phyloP scores from a whole-genome alignment of 192 early-diverging fungal genomes.

The Gryganskiella cystojenkinii region DNA sequence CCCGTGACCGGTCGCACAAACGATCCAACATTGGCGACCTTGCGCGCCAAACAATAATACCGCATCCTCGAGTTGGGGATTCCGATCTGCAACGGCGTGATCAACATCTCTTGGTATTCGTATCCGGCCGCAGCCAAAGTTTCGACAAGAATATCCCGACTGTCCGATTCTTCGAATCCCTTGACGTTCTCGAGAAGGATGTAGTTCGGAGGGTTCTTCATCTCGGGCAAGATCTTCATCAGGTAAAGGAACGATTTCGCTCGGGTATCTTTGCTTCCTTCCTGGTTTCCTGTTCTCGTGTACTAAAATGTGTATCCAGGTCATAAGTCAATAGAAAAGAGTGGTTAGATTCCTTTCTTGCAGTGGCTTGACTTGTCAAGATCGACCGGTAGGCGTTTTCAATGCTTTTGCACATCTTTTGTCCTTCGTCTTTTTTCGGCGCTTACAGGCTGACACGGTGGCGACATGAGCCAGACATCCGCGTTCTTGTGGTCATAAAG shows the following conservation, averaged over 20 bases:
- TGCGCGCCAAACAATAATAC: constrained; percentile 75
- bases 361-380: no score
- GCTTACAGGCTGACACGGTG: constrained; percentile 79
- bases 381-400: neutral
- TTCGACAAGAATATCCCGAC: constrained; percentile 17
- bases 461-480: constrained; percentile 85
- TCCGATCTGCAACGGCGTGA: constrained; percentile 79
- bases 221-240: constrained; percentile 68
- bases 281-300: constrained; percentile 76
- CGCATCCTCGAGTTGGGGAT: constrained; percentile 84
- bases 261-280: constrained; percentile 76
- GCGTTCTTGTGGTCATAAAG: constrained; percentile 71
- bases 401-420: neutral
- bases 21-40: constrained; percentile 25
- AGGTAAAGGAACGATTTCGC: constrained; percentile 82
- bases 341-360: no score
- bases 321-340: neutral
- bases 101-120: constrained; percentile 77
- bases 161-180: constrained; percentile 74
- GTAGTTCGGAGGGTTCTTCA: constrained; percentile 66
- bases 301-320: constrained; percentile 34
- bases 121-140: constrained; percentile 60
- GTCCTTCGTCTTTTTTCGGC: neutral
- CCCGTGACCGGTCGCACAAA: constrained; percentile 55
- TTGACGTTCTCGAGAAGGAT: constrained; percentile 86